Evolutionary conservation across 257 asterid genomes (phyloP), one percentile per base, ranked within the genome.

Genomic region (Sherardia arvensis): DNA sequence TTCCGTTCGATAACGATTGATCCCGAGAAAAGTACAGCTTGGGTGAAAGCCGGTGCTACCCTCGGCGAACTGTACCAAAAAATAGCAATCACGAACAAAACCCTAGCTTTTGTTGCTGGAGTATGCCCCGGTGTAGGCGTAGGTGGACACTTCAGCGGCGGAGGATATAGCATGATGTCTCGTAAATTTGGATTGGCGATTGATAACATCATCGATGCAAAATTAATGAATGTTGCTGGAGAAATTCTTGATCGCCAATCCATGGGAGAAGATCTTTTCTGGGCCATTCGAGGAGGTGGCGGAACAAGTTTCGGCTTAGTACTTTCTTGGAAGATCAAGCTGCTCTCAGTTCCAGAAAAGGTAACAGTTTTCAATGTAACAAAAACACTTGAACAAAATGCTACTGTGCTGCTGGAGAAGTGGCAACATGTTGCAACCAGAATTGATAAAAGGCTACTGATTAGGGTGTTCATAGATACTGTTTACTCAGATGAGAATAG

Each of bases 201-300:
- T 0, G 80, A 75, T 26, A 71, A 75, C 22, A 73, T 40, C 11
- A 61, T 59, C 2, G 74, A 74, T 66, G 79, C 72, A 30, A 57
- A 57, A 49, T 47, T 69, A 6, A 71, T 74, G 21, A 75, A 71
- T 33, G 76, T 57, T 0, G 67, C 28, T 0, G 80, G 80, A 0
- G 68, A 73, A 25, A 63, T 75, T 75, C 68, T 75, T 8, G 62
- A 71, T 18, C 45, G 51, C n/a, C n/a, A 18, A 54, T 51, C 72
- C 1, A 75, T 75, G 80, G 76, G 80, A 22, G 73, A 75, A 0
- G 79, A 75, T 8, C 36, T 75, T 8, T 70, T 75, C 25, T 75
- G 79, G 79, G 79, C 76, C 34, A 71, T 75, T 3, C 26, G 73
- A 36, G 80, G 80, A 4, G 80, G 80, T 4, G 76, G 76, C 4